Base-by-base conservation (phyloP, 345 rosid genomes). In the Eutrema yunnanense region DNA sequence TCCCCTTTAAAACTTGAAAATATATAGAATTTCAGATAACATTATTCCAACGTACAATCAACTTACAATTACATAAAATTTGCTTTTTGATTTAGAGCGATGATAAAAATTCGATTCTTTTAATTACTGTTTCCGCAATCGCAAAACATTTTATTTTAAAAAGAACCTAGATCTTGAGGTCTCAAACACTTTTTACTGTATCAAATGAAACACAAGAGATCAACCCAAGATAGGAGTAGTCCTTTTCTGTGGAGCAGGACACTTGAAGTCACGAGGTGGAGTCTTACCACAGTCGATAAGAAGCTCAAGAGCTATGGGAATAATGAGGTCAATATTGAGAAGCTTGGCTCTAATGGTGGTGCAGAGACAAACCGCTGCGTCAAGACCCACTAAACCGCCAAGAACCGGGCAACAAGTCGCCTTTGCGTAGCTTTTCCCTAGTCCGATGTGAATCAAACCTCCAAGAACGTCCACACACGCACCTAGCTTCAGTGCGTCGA, bases 361-460 rank as follows among this genome's bases (percentile, higher is more conserved):
- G 82, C 97, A 94, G 6, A 94, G 96, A 73, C 99, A 94, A 11
- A 94, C 12, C 0, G 99, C 97, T 6, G 96, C 97, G 54, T 95
- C 99, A 67, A 92, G 81, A 73, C 81, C 97, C 33, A 80, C 61
- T 32, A 95, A 80, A 40, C 89, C 92, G 55, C 81, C 73, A n/a
- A 95, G 88, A 51, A 95, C 81, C 0, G 99, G 97, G 61, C 99
- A 95, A 73, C 99, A 94, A 6, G 83, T 16, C 29, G 84, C 90
- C 83, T 89, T 86, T 3, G 95, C 89, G 42, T 87, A 79, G 37
- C 82, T 69, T 49, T 89, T 75, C n/a, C 97, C 96, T 4, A 93
- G 76, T 3, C 97, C 93, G 2, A 90, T 40, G 76, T 90, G 92
- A 64, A 88, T 73, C 8, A 93, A 79, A 13, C 97, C 98, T 3